Percentiles rank a stretch among this genome's conserved stretches.
Evolutionary conservation across 2,329 filamentous ascomycete genomes (phyloP).

Genomic region (Sphaerostilbella broomeana): DNA sequence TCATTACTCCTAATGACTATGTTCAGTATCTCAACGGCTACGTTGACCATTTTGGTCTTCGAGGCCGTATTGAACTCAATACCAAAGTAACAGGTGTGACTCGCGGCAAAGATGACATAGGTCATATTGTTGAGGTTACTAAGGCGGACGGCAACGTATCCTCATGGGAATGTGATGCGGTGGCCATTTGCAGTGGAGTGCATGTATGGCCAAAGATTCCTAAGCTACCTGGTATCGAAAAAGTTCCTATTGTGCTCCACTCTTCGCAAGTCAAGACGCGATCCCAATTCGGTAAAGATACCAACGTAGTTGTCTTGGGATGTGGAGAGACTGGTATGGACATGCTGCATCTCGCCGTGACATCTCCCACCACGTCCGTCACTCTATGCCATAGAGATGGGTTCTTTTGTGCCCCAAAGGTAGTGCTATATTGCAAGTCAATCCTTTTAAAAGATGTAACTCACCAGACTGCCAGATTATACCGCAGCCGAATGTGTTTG

Average conservation of each 20-base stretch:
- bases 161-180: constrained; percentile 36
- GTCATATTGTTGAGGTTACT: constrained; percentile 15
- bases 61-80: constrained; percentile 29
- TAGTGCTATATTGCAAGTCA: constrained; percentile 14
- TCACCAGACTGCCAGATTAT: constrained; percentile 20
- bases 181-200: constrained; percentile 40
- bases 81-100: constrained; percentile 26
- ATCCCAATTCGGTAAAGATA: constrained; percentile 34
- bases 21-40: constrained; percentile 38
- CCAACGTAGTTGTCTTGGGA: constrained; percentile 37
- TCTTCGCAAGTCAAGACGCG: constrained; percentile 37
- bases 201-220: constrained; percentile 37
- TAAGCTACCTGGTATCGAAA: constrained; percentile 31
- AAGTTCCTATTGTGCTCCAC: constrained; percentile 32
- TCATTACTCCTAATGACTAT: constrained; percentile 35
- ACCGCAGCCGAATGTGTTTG: constrained; percentile 15
- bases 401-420: constrained; percentile 41
- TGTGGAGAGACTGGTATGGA: constrained; percentile 42
- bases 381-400: constrained; percentile 40
- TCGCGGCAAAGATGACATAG: constrained; percentile 9
- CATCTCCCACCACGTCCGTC: constrained; percentile 34
- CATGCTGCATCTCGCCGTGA: constrained; percentile 38
- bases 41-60: constrained; percentile 31
- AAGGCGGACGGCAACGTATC: constrained; percentile 1
- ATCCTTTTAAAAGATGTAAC: too few relatives aligned